Conservation (phyloP, 2,329 filamentous ascomycete genomes). For the Colletotrichum tofieldiae region DNA sequence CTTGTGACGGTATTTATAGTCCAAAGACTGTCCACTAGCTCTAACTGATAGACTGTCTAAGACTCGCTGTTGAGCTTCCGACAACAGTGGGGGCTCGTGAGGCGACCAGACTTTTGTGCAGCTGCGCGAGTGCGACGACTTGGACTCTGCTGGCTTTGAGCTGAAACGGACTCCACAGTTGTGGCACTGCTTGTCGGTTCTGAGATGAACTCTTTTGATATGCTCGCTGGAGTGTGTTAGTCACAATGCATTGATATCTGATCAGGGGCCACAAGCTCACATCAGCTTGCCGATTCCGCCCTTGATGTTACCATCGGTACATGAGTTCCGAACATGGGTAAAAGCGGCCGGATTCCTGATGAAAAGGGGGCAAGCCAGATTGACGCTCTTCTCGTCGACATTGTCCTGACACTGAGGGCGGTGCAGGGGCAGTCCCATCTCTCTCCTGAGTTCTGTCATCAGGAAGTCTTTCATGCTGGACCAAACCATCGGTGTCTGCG, state of each 20-base stretch:
- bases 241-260: conserved; percentile 3
- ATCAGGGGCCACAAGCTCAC: conserved; percentile 14
- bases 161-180: conserved; percentile 37
- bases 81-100: conserved; percentile 33
- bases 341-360: conserved; percentile 38
- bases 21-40: conserved; percentile 36
- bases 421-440: conserved; percentile 34
- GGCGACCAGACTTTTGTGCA: conserved; percentile 36
- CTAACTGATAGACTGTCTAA: conserved; percentile 36
- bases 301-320: conserved; percentile 41
- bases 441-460: conserved; percentile 38
- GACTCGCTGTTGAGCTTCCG: conserved; percentile 35
- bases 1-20: conserved; percentile 41
- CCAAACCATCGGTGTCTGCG: conserved; percentile 23
- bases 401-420: conserved; percentile 27
- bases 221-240: conserved; percentile 31
- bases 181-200: conserved; percentile 41
- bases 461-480: conserved; percentile 40
- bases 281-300: conserved; percentile 41
- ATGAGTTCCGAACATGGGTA: conserved; percentile 37
- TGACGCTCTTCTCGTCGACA: conserved; percentile 41
- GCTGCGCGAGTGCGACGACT: conserved; percentile 36
- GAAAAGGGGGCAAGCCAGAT: conserved; percentile 39
- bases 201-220: conserved; percentile 40
- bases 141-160: conserved; percentile 39